Evolutionary conservation across 805 yeast species (phyloP), one percentile per base, ranked within the genome.

Genomic region (Starmerella floris): DNA sequence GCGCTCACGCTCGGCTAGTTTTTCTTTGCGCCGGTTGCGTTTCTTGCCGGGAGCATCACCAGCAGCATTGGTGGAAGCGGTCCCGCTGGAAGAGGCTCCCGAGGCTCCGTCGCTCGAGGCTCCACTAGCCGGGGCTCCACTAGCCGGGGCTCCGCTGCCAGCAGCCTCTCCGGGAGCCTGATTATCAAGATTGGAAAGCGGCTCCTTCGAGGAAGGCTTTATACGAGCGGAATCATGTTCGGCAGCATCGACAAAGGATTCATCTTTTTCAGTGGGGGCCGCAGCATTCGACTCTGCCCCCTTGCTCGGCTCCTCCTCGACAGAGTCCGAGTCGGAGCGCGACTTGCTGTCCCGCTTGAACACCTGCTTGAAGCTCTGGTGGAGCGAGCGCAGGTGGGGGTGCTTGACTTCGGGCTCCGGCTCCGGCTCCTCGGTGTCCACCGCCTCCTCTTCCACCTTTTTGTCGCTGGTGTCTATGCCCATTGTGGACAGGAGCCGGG

Each of bases 11-110:
- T 70, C 74, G 0, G 88, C 93, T 21, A 84, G 57, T 53, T 82
- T 69, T 55, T 85, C 96, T 62, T 80, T 83, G 49, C 83, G 91
- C 42, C 96, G 70, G 58, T 88, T 88, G 37, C 88, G 69, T 33
- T 33, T 39, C 43, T 36, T 40, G 30, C 30, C 34, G 3, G 39
- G 38, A 27, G 30, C 23, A 9, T 30, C 31, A 4, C 15, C 35
- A 10, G 21, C 15, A 8, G 35, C 17, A 10, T 19, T 31, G 23
- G 21, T n/a, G 23, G 17, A 5, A 30, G 32, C 17, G n/a, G 32
- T 30, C 17, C 17, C 15, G 13, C 8, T 30, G 6, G 32, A 30
- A 8, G 37, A 34, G 23, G 21, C 13, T 11, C 21, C 23, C 13
- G 28, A 8, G 8, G 28, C 13, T 25, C 28, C 28, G 8, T 25